These are phyloP conservation scores for Candida stauntonica DNA, from an alignment of 805 yeast species.

Conservation along the genomic window DNA sequence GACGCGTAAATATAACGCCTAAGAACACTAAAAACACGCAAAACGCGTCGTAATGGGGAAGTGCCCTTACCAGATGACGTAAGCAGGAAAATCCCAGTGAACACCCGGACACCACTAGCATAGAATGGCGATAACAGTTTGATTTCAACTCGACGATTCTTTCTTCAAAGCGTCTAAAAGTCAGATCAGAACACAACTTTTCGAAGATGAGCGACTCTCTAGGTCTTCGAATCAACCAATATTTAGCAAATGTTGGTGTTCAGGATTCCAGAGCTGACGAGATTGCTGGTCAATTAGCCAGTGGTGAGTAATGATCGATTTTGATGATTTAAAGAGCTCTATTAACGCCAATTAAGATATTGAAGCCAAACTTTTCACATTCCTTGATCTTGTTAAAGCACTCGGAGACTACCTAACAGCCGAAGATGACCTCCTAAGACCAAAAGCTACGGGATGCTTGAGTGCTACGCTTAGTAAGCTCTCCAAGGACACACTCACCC, in stretches of 20 bases:
- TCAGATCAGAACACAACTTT: too few relatives aligned
- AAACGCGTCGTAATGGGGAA: too few relatives aligned
- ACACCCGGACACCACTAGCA: too few relatives aligned
- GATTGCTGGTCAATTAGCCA: constrained; percentile 29
- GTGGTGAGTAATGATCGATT: constrained; percentile 16
- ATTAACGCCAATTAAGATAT: constrained; percentile 11
- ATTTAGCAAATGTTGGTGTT: constrained; percentile 37
- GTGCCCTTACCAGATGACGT: too few relatives aligned
- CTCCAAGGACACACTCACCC: constrained; percentile 28
- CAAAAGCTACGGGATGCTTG: constrained; percentile 43
- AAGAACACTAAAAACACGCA: too few relatives aligned
- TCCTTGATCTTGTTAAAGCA: constrained; percentile 46
- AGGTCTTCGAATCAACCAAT: constrained; percentile 29
- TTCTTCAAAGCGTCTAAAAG: too few relatives aligned
- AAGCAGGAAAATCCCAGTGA: too few relatives aligned
- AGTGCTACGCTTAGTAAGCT: constrained; percentile 34
- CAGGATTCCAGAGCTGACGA: constrained; percentile 29
- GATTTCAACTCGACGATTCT: too few relatives aligned
- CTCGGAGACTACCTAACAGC: constrained; percentile 63
- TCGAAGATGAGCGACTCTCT: not conserved
- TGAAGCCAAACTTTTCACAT: constrained; percentile 6
- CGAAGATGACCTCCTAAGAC: constrained; percentile 48
- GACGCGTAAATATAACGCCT: too few relatives aligned
- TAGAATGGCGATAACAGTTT: too few relatives aligned
- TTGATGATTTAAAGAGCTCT: too few relatives aligned